Conservation (phyloP, 148 eudicot genomes). For the Euryodendron excelsum region DNA sequence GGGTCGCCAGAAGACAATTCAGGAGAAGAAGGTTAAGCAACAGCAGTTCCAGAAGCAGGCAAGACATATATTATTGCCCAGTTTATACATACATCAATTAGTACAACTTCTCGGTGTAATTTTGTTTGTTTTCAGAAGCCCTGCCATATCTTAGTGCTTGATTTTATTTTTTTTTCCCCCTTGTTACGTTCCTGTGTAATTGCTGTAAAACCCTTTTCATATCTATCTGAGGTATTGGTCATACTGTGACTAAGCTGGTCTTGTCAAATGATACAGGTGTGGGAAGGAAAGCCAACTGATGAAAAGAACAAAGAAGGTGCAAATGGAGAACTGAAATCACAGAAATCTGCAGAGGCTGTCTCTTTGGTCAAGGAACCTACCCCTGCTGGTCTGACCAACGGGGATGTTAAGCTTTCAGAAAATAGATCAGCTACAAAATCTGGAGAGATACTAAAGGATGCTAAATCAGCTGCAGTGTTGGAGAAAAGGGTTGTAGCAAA, state of each 20-base stretch:
- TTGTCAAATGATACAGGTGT: slow-evolving; percentile 21
- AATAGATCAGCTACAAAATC: slow-evolving; percentile 15
- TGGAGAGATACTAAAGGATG: slow-evolving; percentile 18
- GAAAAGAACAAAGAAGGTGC: slow-evolving; percentile 41
- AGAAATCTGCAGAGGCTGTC: slow-evolving; percentile 22
- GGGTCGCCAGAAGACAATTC: slow-evolving; percentile 62
- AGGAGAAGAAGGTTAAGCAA: slow-evolving; percentile 69
- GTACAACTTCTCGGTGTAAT: background rate
- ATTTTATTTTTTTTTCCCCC: too few species aligned
- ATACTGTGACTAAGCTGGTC: too few species aligned
- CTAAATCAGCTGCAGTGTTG: slow-evolving; percentile 20
- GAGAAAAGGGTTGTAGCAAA: slow-evolving; percentile 26
- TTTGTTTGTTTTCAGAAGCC: background rate
- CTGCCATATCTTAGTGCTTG: too few species aligned
- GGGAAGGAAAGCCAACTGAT: slow-evolving; percentile 52
- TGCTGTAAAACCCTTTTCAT: too few species aligned
- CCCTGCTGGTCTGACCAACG: slow-evolving; percentile 20
- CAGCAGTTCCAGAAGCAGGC: slow-evolving; percentile 64
- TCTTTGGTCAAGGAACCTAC: slow-evolving; percentile 20
- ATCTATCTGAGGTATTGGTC: too few species aligned
- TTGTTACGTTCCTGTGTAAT: too few species aligned
- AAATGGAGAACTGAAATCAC: slow-evolving; percentile 30
- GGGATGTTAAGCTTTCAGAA: slow-evolving; percentile 26
- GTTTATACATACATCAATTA: background rate
- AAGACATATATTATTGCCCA: background rate